Conservation (phyloP, 2,329 filamentous ascomycete species). For the Beauveria asiatica region DNA sequence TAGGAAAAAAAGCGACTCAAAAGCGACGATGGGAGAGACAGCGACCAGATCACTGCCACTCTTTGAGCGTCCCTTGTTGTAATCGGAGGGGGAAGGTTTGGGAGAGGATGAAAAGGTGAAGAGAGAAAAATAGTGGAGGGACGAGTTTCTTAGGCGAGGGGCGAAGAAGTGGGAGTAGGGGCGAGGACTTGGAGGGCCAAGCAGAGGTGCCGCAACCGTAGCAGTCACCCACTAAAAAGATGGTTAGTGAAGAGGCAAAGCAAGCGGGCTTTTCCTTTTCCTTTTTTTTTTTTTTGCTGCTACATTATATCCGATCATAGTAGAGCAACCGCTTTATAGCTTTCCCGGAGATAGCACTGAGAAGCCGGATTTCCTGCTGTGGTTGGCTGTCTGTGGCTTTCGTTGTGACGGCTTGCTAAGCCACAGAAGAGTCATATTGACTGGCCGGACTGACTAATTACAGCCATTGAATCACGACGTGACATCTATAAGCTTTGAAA, state of each 20-base stretch:
- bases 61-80: conserved; percentile 30
- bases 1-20: conserved; percentile 20
- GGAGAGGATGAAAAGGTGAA: conserved; percentile 18
- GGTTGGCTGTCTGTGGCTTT: background rate
- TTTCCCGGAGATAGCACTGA: conserved; percentile 4
- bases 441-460: conserved; percentile 8
- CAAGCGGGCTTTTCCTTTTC: background rate
- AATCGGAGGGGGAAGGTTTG: conserved; percentile 15
- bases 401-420: conserved; percentile 1
- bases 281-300: background rate
- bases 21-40: conserved; percentile 29
- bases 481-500: background rate
- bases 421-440: conserved; percentile 4
- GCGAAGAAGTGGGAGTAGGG: conserved; percentile 12
- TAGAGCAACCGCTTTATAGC: background rate
- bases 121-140: conserved; percentile 21
- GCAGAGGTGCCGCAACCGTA: background rate
- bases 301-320: background rate
- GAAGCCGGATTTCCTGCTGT: background rate
- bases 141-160: conserved; percentile 11
- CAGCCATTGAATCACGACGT: background rate
- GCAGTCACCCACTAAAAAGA: background rate
- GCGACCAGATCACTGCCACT: conserved; percentile 31
- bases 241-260: background rate
- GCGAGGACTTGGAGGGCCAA: background rate